Evolutionary conservation across 495 filamentous ascomycete species (phyloP).

Genomic region (Pyrenula aspistea): DNA sequence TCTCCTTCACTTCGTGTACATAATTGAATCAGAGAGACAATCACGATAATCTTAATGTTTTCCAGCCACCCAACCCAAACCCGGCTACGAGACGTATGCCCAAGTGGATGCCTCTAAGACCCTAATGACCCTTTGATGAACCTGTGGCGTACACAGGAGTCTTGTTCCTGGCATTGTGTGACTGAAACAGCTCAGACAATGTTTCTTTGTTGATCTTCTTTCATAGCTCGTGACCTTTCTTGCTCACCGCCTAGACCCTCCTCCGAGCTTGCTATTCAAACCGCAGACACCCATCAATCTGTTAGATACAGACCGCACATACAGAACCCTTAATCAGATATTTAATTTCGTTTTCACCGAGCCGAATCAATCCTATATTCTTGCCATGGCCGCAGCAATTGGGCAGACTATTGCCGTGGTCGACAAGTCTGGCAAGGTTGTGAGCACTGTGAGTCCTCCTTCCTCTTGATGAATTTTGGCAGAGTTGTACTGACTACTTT

Average conservation of each 20-base stretch:
- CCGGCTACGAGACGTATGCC: neutral
- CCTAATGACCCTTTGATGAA: neutral
- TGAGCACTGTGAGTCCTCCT: conserved; percentile 62
- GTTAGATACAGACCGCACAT: no score
- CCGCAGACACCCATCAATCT: neutral
- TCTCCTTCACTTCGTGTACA: neutral
- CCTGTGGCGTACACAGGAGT: neutral
- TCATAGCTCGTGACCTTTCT: neutral
- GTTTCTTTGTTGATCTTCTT: neutral
- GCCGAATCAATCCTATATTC: no score
- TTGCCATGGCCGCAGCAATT: conserved; percentile 21
- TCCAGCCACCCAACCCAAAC: neutral
- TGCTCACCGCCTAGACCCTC: neutral
- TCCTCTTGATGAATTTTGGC: conserved; percentile 1
- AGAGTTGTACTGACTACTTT: conserved; percentile 18
- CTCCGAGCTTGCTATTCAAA: neutral
- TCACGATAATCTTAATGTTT: neutral
- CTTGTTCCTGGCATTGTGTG: neutral
- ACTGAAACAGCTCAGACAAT: neutral
- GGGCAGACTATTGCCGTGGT: conserved; percentile 77
- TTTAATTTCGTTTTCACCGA: no score
- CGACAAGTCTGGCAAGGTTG: conserved; percentile 85
- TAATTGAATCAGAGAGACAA: neutral
- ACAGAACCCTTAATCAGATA: no score
- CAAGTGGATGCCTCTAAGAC: neutral